Conservation (phyloP, 495 filamentous ascomycete genomes). For the Xylaria cubensis region DNA sequence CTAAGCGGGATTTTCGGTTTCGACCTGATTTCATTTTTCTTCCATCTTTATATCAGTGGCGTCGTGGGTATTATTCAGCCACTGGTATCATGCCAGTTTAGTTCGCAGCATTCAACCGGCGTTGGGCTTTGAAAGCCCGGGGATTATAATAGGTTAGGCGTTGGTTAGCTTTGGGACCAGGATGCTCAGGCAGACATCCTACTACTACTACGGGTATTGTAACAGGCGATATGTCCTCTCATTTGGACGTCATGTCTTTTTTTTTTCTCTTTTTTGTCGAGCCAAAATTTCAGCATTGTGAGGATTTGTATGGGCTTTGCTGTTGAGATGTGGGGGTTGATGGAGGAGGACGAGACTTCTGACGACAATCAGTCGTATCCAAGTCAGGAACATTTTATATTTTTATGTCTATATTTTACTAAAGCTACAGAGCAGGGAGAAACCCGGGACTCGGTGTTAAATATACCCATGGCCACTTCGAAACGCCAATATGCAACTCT, state of each 20-base stretch:
- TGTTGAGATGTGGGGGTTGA: not conserved
- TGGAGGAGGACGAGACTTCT: not conserved
- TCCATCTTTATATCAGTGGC: constrained; percentile 1
- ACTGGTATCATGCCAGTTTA: constrained; percentile 29
- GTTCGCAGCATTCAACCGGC: constrained; percentile 21
- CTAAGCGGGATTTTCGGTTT: constrained; percentile 26
- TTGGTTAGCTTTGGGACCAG: constrained; percentile 11
- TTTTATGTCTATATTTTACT: constrained; percentile 5
- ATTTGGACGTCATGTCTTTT: not conserved
- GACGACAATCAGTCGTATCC: not conserved
- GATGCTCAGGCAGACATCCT: not conserved
- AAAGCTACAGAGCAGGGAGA: not conserved
- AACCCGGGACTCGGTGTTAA: constrained; percentile 14
- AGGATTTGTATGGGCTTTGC: not conserved
- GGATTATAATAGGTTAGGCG: constrained; percentile 24
- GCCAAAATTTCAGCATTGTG: not conserved
- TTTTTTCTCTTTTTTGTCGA: not conserved
- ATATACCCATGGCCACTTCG: constrained; percentile 27
- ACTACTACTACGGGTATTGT: not conserved
- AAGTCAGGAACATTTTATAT: not conserved
- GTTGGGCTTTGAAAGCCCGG: constrained; percentile 17
- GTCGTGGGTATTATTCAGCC: constrained; percentile 2
- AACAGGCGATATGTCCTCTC: constrained; percentile 5
- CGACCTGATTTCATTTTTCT: constrained; percentile 12
- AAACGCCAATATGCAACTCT: constrained; percentile 28